Evolutionary conservation across 768 basidiomycete genomes (phyloP).

Genomic region (Amyloporia xantha): DNA sequence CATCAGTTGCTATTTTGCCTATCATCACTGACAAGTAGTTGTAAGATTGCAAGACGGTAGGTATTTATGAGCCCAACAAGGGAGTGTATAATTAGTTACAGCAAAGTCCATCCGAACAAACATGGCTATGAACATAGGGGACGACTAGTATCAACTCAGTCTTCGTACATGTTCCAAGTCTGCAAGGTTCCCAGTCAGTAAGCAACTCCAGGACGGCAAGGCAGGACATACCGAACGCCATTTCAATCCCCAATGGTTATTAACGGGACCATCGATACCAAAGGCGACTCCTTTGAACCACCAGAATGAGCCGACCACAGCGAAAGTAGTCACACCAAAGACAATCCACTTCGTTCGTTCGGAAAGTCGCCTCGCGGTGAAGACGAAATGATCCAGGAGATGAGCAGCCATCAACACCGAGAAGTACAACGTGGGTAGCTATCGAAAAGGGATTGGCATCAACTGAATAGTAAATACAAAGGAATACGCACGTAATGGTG

Average conservation of each 20-base stretch:
- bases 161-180: slow-evolving; percentile 32
- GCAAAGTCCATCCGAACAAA: too few relatives aligned
- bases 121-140: too few relatives aligned
- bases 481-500: slow-evolving; percentile 81
- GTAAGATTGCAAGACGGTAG: too few relatives aligned
- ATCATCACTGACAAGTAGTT: too few relatives aligned
- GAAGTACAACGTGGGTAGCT: slow-evolving; percentile 97
- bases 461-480: neutral
- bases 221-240: slow-evolving; percentile 59
- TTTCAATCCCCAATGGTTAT: slow-evolving; percentile 66
- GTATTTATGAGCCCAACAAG: too few relatives aligned
- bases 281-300: slow-evolving; percentile 90
- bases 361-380: slow-evolving; percentile 62
- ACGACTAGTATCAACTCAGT: too few relatives aligned
- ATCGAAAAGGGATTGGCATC: neutral
- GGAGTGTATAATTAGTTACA: too few relatives aligned
- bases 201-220: neutral
- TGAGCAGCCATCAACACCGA: slow-evolving; percentile 88
- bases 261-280: slow-evolving; percentile 86
- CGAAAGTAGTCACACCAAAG: slow-evolving; percentile 55
- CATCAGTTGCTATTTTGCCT: too few relatives aligned
- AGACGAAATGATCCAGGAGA: slow-evolving; percentile 89
- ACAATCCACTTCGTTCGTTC: slow-evolving; percentile 60
- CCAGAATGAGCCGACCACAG: slow-evolving; percentile 80
- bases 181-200: slow-evolving; percentile 10